phyloP scores from a whole-genome alignment of 2,329 filamentous ascomycete species.

The Exophiala calicioides region DNA sequence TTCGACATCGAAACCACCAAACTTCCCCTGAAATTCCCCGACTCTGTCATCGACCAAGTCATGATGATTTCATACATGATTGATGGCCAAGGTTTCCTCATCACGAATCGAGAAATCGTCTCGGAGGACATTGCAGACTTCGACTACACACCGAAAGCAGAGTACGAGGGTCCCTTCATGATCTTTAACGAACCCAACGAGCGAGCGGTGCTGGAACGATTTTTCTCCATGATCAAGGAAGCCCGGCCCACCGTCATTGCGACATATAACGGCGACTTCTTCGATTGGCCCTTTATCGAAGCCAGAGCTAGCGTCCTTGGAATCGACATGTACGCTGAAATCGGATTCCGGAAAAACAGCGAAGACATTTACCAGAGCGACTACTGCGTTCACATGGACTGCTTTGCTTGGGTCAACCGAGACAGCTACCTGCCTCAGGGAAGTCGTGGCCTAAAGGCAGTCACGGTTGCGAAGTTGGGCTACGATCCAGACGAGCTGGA shows the following conservation, averaged over 20 bases:
- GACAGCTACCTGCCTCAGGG: slow-evolving; percentile 97
- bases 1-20: slow-evolving; percentile 99
- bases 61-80: slow-evolving; percentile 99
- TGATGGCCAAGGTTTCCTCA: slow-evolving; percentile 94
- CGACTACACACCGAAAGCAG: slow-evolving; percentile 95
- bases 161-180: slow-evolving; percentile 93
- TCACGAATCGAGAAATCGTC: slow-evolving; percentile 96
- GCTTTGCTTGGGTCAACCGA: slow-evolving; percentile 98
- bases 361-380: slow-evolving; percentile 97
- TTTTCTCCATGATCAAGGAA: slow-evolving; percentile 95
- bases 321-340: slow-evolving; percentile 99
- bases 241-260: slow-evolving; percentile 93
- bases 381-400: slow-evolving; percentile 98
- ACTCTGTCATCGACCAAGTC: slow-evolving; percentile 89
- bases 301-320: slow-evolving; percentile 88
- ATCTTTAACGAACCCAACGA: slow-evolving; percentile 98
- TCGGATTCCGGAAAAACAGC: slow-evolving; percentile 90
- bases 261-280: slow-evolving; percentile 99
- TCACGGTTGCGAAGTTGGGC: slow-evolving; percentile 95
- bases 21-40: slow-evolving; percentile 92
- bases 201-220: slow-evolving; percentile 81
- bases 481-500: slow-evolving; percentile 98
- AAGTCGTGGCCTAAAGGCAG: slow-evolving; percentile 93
- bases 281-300: slow-evolving; percentile 99
- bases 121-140: slow-evolving; percentile 97